Percentiles rank a stretch among this genome's conserved stretches.
phyloP scores from a whole-genome alignment of 129 eudicot genomes.

The Centaurea solstitialis region DNA sequence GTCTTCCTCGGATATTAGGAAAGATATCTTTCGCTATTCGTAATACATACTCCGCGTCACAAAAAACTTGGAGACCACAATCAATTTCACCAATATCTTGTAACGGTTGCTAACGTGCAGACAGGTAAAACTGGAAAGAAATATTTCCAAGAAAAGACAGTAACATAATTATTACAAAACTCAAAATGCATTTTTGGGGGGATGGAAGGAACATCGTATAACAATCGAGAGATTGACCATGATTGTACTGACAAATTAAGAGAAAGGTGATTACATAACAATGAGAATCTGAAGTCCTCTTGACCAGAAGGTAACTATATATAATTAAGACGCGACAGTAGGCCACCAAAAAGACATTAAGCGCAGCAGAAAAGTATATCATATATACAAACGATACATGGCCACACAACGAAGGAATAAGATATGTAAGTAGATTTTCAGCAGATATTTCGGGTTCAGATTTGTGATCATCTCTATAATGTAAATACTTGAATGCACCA shows the following conservation, averaged over 20 bases:
- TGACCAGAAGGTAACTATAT: not conserved
- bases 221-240: not conserved
- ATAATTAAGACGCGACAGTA: not conserved
- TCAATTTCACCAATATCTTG: not conserved
- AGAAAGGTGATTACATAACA: not conserved
- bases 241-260: not conserved
- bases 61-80: not conserved
- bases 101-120: not conserved
- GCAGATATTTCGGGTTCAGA: not conserved
- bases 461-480: not conserved
- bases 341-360: not conserved
- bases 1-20: not conserved
- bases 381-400: not conserved
- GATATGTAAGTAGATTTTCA: not conserved
- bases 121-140: not conserved
- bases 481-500: not conserved
- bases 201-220: not conserved
- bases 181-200: not conserved
- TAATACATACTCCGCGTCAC: not conserved
- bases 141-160: not conserved
- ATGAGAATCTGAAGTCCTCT: not conserved
- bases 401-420: not conserved
- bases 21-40: not conserved
- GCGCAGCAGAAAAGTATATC: not conserved
- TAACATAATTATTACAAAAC: not conserved